Conservation (phyloP, 768 basidiomycete species). For the Hysterangium stoloniferum region DNA sequence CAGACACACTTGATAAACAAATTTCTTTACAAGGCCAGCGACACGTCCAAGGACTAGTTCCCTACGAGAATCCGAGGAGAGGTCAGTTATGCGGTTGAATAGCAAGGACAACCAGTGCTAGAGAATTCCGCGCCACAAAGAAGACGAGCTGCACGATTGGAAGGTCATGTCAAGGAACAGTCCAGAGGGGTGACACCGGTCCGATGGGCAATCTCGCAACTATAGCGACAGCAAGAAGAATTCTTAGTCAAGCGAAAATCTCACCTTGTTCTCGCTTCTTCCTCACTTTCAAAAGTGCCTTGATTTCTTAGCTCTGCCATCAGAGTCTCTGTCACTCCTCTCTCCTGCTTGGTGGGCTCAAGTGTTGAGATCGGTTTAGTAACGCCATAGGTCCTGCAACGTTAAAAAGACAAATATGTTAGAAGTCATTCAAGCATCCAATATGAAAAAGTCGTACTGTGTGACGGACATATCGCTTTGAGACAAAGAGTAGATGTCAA, state of each 20-base stretch:
- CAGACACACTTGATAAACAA: slow-evolving; percentile 78
- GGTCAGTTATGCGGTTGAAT: neutral
- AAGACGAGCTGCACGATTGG: neutral
- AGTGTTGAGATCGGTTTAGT: slow-evolving; percentile 76
- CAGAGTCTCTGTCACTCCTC: slow-evolving; percentile 73
- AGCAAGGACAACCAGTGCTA: too few species aligned
- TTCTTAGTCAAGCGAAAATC: slow-evolving; percentile 22
- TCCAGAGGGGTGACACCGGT: neutral
- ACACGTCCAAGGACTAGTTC: slow-evolving; percentile 90
- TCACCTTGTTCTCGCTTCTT: slow-evolving; percentile 84
- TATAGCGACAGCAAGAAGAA: neutral
- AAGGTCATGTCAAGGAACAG: neutral
- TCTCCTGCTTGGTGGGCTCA: slow-evolving; percentile 71
- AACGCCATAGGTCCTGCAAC: slow-evolving; percentile 39
- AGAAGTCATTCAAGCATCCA: neutral
- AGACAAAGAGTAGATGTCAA: too few species aligned
- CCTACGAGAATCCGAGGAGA: slow-evolving; percentile 34
- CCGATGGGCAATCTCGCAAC: too few species aligned
- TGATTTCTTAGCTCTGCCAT: slow-evolving; percentile 87
- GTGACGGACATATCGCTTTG: neutral
- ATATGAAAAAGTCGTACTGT: neutral
- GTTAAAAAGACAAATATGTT: neutral
- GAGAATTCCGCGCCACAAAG: too few species aligned
- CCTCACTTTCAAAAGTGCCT: slow-evolving; percentile 83
- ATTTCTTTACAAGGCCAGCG: slow-evolving; percentile 83